Evolutionary conservation across 257 asterid genomes (phyloP), one percentile per base, ranked within the genome.

Genomic region (Cynanchum wilfordii): DNA sequence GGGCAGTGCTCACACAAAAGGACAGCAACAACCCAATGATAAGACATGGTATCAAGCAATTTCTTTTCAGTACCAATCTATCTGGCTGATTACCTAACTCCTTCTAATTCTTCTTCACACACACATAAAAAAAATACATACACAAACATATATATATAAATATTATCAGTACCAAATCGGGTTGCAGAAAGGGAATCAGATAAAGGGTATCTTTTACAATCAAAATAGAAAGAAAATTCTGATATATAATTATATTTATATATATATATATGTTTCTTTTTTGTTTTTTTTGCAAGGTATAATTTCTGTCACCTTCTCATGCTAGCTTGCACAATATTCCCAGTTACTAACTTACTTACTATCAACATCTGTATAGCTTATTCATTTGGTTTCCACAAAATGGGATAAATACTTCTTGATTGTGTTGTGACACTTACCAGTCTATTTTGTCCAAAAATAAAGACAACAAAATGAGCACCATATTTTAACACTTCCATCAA

Each of bases 21-120:
- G 85, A 80, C 85, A 80, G 71, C 77, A 80, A 85, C 89, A 77
- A 79, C 80, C 84, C 78, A 84, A 82, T 85, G 47, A 82, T 82
- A 62, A 11, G 83, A 78, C 81, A 79, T 82, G 81, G 84, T 73
- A 65, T 63, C 79, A 73, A 40, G 71, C 79, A 75, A 75, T 75
- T 75, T 50, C 77, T 65, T 65, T 57, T 73, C n/a, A 60, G 47
- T 68, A 58, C 11, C 58, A 66, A 47, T 75, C 68, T 42, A 67
- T 40, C 73, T 62, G 68, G 69, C 75, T 17, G 54, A 44, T 62
- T 75, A 73, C 82, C 76, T 73, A 78, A 76, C 75, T 56, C 19
- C 58, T 29, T n/a, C 58, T 44, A n/a, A 49, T 68, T 71, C 47
- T 36, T 33, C 38, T 33, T 33, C 38, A 47, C 76, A 40, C 24